A percentile compares a stretch with the other conserved stretches of the same genome.
phyloP scores from a whole-genome alignment of 1,284 basidiomycete species.

The Coniophora puteana region DNA sequence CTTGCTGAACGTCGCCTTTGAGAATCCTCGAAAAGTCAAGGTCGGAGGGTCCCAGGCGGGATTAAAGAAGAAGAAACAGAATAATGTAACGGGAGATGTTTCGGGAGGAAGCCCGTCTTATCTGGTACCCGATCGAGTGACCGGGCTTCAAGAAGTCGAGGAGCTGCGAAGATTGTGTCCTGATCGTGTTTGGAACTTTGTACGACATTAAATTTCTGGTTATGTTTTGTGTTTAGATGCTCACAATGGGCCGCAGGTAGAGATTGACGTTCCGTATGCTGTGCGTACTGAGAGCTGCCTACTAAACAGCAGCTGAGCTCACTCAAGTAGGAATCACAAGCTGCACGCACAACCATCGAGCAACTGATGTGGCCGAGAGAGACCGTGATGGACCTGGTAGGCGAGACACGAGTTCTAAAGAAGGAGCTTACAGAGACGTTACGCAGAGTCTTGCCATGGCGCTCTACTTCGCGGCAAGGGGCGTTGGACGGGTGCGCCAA shows the following conservation, averaged over 20 bases:
- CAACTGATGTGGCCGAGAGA: conserved; percentile 77
- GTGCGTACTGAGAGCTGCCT: conserved; percentile 37
- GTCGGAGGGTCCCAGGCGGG: conserved; percentile 41
- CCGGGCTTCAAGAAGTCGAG: conserved; percentile 72
- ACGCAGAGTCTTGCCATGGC: conserved; percentile 85
- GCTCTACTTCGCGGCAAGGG: conserved; percentile 89
- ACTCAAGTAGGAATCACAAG: conserved; percentile 57
- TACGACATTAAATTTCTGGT: conserved; percentile 31
- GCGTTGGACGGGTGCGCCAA: conserved; percentile 55
- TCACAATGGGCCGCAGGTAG: conserved; percentile 46
- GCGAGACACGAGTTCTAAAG: conserved; percentile 16
- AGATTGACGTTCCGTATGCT: conserved; percentile 81
- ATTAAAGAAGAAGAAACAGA: conserved; percentile 37
- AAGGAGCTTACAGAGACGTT: conserved; percentile 6
- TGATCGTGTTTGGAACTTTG: conserved; percentile 84
- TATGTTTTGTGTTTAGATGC: conserved; percentile 1
- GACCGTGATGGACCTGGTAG: conserved; percentile 91
- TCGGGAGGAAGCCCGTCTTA: conserved; percentile 32
- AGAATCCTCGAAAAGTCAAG: conserved; percentile 78
- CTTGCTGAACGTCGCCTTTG: conserved; percentile 93
- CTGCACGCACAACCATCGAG: conserved; percentile 54
- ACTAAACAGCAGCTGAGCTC: conserved; percentile 1
- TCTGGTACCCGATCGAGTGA: conserved; percentile 84
- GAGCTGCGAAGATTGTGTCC: conserved; percentile 77
- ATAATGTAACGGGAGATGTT: conserved; percentile 11